Base-by-base conservation (phyloP, 2,329 filamentous ascomycete species). In the Fusarium lyarnte region DNA sequence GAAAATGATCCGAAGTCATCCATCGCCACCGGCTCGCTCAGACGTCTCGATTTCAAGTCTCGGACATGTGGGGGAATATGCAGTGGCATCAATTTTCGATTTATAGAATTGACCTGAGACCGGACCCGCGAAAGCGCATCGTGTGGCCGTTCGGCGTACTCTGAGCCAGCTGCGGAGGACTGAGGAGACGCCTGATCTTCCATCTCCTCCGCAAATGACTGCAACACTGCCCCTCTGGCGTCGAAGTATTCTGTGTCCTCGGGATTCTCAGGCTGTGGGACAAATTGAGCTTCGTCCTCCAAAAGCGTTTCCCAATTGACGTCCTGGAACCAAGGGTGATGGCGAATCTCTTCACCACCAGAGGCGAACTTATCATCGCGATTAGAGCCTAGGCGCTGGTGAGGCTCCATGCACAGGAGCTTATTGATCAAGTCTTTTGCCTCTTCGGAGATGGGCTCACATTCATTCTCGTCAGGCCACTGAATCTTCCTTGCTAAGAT, bases 211-310 rank as follows among this genome's bases (percentile, higher is more conserved):
- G 93, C 91, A 80, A 99, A 99, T 6, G 93, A 93, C 77, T 97
- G 94, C 74, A 98, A 87, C 2, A 94, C 97, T 21, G 96, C 96
- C 33, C 96, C 96, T 73, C 96, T 90, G 27, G 94, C 84, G 82
- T 99, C 96, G 76, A 99, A 99, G 79, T 99, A 99, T 79, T 99
- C 97, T 0, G 96, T 99, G 78, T 99, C 95, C 80, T 99, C 96
- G 0, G 94, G 95, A 75, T 99, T 95, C 78, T 97, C 94, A 3
- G 93, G 92, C 43, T 93, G 93, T 0, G 96, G 96, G 16, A 99
- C 92, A 79, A 99, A 99, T 66, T 97, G 94, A 7, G 97, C 94
- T 78, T 98, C 95, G 72, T 98, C 95, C 78, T 98, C 92, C n/a
- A 97, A 87, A 25, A 99, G 83, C 2, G 92, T 94, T 31, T 94